phyloP scores from a whole-genome alignment of 768 basidiomycete genomes.

The Phylloporus sp. region DNA sequence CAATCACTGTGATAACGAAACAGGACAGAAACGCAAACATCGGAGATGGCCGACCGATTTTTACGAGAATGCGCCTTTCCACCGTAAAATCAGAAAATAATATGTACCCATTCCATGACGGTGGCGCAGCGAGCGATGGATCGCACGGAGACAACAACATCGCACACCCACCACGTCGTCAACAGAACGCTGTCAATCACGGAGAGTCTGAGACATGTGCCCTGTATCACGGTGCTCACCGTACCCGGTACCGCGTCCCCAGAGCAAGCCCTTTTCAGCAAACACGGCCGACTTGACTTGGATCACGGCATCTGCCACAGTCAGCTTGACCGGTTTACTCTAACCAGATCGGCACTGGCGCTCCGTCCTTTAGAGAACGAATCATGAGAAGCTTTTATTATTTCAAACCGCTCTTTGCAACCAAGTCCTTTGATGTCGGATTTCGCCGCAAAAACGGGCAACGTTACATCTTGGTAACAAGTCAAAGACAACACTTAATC shows the following conservation, averaged over 20 bases:
- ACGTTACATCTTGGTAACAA: slow-evolving; percentile 15
- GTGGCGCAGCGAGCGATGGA: slow-evolving; percentile 19
- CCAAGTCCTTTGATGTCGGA: slow-evolving; percentile 14
- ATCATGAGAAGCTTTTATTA: slow-evolving; percentile 16
- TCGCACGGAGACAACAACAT: slow-evolving; percentile 7
- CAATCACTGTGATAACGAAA: slow-evolving; percentile 1
- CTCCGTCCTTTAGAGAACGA: slow-evolving; percentile 13
- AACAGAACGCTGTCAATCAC: slow-evolving; percentile 7
- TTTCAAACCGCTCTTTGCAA: slow-evolving; percentile 22
- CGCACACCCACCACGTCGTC: neutral
- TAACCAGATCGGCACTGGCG: slow-evolving; percentile 21
- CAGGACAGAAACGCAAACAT: slow-evolving; percentile 9
- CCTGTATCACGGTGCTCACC: slow-evolving; percentile 1
- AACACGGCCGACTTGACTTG: neutral
- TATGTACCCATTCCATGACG: neutral
- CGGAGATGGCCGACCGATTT: slow-evolving; percentile 12
- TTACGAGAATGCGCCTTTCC: slow-evolving; percentile 10
- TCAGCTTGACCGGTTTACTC: slow-evolving; percentile 13
- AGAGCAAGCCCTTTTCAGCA: slow-evolving; percentile 14
- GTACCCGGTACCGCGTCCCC: neutral
- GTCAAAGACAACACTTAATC: slow-evolving; percentile 25
- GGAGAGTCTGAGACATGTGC: slow-evolving; percentile 9
- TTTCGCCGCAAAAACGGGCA: slow-evolving; percentile 19
- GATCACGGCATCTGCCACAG: slow-evolving; percentile 19
- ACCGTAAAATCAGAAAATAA: neutral